A percentile compares a stretch with the other conserved stretches of the same genome.
These are phyloP conservation scores for Bolboschoenus planiculmis DNA, from an alignment of 176 grass and related monocot species.

Conservation along the genomic window DNA sequence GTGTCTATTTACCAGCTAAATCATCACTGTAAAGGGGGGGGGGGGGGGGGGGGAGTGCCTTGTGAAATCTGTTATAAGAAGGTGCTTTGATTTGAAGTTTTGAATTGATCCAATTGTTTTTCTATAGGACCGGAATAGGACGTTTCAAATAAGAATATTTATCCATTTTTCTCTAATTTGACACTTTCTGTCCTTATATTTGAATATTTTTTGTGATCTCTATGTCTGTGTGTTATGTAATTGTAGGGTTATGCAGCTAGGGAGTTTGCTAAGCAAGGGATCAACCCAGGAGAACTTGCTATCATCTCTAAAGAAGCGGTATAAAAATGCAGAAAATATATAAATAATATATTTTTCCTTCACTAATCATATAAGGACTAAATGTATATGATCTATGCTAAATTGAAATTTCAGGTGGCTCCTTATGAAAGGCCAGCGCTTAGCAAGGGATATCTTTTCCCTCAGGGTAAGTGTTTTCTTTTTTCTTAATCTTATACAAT, in stretches of 20 bases:
- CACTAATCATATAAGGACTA: background rate
- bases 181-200: background rate
- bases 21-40: background rate
- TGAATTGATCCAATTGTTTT: background rate
- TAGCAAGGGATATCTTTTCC: constrained; percentile 91
- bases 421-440: constrained; percentile 94
- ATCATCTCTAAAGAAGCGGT: constrained; percentile 95
- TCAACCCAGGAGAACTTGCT: constrained; percentile 76
- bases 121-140: background rate
- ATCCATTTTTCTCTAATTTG: background rate
- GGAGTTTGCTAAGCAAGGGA: constrained; percentile 72
- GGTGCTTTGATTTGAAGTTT: background rate
- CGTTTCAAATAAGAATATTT: background rate
- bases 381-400: background rate
- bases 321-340: background rate
- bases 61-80: background rate
- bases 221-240: background rate
- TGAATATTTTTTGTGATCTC: background rate
- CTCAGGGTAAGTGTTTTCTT: constrained; percentile 48
- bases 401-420: constrained; percentile 53
- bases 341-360: background rate
- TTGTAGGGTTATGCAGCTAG: constrained; percentile 78
- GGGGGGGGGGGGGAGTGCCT: background rate
- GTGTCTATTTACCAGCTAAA: background rate
- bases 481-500: background rate